These are phyloP conservation scores for Panaeolus papilionaceus DNA, from an alignment of 768 basidiomycete genomes.

Conservation along the genomic window DNA sequence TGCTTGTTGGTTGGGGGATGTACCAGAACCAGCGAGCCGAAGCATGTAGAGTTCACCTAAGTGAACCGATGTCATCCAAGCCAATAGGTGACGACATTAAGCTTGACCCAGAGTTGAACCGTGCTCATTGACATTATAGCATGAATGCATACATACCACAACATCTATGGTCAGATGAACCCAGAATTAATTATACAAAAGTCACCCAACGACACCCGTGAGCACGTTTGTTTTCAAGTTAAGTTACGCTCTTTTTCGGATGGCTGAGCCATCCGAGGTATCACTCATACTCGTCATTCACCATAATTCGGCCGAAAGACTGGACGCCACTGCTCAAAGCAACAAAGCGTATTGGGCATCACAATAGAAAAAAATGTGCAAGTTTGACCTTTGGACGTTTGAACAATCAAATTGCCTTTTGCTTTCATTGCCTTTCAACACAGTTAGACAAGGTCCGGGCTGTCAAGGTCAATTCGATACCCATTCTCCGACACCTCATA, in stretches of 20 bases:
- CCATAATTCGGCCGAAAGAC: conserved; percentile 1
- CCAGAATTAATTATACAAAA: not conserved
- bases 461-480: not conserved
- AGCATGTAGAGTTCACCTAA: not conserved
- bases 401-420: not conserved
- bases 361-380: not conserved
- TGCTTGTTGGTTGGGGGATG: not conserved
- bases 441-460: not conserved
- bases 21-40: not conserved
- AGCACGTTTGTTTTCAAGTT: not conserved
- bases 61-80: conserved; percentile 4
- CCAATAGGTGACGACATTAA: not conserved
- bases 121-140: not conserved
- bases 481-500: not conserved
- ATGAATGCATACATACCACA: not conserved
- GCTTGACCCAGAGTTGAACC: not conserved
- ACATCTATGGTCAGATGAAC: conserved; percentile 5
- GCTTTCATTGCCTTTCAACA: not conserved
- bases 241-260: not conserved
- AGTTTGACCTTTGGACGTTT: not conserved
- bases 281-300: not conserved
- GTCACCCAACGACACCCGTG: not conserved
- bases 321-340: not conserved
- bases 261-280: not conserved
- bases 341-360: not conserved